These are phyloP conservation scores for Polytrichum formosum DNA, from an alignment of 225 moss, liverwort and hornwort species.

Conservation along the genomic window DNA sequence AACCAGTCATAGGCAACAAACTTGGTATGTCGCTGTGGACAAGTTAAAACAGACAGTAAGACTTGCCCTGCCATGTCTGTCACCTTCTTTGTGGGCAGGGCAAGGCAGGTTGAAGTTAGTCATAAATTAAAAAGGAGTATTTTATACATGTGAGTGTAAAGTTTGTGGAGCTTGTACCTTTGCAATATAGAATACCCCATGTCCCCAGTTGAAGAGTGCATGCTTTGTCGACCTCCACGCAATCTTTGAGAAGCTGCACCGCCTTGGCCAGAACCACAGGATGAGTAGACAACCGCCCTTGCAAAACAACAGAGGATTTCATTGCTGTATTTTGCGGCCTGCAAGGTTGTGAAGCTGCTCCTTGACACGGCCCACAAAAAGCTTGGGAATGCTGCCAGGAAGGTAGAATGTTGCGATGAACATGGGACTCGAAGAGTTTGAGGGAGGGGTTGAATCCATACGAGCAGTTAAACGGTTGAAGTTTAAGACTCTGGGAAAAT, in stretches of 20 bases:
- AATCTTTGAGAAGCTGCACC: constrained; percentile 3
- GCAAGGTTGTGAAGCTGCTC: rapidly evolving
- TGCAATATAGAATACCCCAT: constrained; percentile 10
- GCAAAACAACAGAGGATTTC: constrained; percentile 7
- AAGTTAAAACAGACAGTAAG: too few species aligned
- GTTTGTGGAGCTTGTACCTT: constrained; percentile 6
- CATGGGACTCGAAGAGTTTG: too few species aligned
- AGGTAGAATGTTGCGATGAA: neutral
- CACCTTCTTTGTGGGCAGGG: too few species aligned
- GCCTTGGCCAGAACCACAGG: constrained; percentile 1
- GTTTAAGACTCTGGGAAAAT: too few species aligned
- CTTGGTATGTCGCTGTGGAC: too few species aligned
- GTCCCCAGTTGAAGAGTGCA: constrained; percentile 17
- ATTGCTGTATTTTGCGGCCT: neutral
- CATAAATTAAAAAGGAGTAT: too few species aligned
- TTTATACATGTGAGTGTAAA: too few species aligned
- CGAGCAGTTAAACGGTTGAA: too few species aligned
- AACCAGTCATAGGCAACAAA: too few species aligned
- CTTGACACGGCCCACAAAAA: neutral
- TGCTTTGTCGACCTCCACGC: neutral
- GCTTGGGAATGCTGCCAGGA: neutral
- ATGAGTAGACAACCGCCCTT: constrained; percentile 2
- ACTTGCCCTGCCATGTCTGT: too few species aligned
- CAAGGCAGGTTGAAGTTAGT: too few species aligned
- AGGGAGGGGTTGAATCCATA: too few species aligned